These are phyloP conservation scores for Saccharomycopsis fibuligera DNA, from an alignment of 805 yeast genomes.

Conservation along the genomic window DNA sequence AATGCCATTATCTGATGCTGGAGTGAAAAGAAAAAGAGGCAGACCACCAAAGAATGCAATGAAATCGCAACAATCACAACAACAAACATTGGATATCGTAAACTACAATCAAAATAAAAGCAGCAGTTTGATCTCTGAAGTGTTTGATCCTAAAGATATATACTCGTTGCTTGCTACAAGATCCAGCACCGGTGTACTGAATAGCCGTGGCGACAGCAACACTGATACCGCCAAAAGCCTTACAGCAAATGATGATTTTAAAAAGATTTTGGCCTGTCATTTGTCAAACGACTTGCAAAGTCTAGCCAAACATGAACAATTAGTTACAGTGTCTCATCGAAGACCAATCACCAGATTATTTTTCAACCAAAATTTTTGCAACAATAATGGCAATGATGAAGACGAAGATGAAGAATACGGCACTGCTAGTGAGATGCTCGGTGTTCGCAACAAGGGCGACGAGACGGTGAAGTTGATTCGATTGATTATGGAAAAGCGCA, in stretches of 20 bases:
- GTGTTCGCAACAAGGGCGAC: neutral
- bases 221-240: neutral
- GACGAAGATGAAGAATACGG: too few species aligned
- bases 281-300: conserved; percentile 10
- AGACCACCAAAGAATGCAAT: neutral
- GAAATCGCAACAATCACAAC: neutral
- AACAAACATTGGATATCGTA: neutral
- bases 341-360: conserved; percentile 2
- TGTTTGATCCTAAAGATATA: conserved; percentile 13
- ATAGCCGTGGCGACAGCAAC: too few species aligned
- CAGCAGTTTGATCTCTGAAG: conserved; percentile 18
- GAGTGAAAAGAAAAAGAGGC: neutral
- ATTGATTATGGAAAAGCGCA: conserved; percentile 7
- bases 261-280: conserved; percentile 14
- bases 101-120: neutral
- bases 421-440: too few species aligned
- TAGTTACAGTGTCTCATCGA: too few species aligned
- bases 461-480: neutral
- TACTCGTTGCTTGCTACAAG: conserved; percentile 4
- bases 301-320: too few species aligned
- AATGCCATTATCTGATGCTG: neutral
- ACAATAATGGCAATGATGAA: neutral
- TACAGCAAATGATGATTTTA: conserved; percentile 7
- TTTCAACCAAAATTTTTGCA: neutral
- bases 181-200: too few species aligned